These are phyloP conservation scores for Phytophthora constricta DNA, from an alignment of 352 stramenopile genomes.

Conservation along the genomic window DNA sequence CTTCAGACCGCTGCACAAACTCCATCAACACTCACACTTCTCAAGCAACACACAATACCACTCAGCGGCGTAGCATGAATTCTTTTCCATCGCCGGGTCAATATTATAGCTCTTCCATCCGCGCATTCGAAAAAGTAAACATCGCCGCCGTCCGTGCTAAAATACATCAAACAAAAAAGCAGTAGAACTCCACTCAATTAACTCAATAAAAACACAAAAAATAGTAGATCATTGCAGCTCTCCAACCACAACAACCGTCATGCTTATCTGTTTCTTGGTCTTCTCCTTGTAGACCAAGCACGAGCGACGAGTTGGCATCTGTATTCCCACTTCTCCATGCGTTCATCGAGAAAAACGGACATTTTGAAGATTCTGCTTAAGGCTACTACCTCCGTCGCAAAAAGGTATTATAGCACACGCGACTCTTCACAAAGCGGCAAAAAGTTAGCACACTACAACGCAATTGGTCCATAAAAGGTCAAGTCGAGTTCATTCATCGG, in stretches of 20 bases:
- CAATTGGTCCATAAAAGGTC: no score
- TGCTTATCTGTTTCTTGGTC: conserved; percentile 24
- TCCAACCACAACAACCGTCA: conserved; percentile 81
- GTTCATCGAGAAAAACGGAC: no score
- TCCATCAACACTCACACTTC: conserved; percentile 1
- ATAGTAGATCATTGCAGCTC: no score
- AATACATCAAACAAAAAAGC: conserved; percentile 12
- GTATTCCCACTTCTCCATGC: no score
- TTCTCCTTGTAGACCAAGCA: no score
- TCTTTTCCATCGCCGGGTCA: conserved; percentile 77
- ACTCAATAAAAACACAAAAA: not conserved
- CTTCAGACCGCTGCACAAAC: conserved; percentile 40
- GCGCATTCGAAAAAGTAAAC: conserved; percentile 75
- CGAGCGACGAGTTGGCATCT: no score
- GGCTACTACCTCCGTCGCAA: no score
- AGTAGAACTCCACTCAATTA: conserved; percentile 2
- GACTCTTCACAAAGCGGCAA: no score
- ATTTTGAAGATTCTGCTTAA: no score
- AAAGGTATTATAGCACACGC: no score
- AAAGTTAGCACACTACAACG: no score
- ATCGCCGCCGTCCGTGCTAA: conserved; percentile 76
- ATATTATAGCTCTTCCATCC: conserved; percentile 83
- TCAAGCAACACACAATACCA: not conserved
- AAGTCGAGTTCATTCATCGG: no score
- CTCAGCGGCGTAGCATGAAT: conserved; percentile 41